phyloP scores from a whole-genome alignment of 768 basidiomycete species.

The Agrocybe praecox region DNA sequence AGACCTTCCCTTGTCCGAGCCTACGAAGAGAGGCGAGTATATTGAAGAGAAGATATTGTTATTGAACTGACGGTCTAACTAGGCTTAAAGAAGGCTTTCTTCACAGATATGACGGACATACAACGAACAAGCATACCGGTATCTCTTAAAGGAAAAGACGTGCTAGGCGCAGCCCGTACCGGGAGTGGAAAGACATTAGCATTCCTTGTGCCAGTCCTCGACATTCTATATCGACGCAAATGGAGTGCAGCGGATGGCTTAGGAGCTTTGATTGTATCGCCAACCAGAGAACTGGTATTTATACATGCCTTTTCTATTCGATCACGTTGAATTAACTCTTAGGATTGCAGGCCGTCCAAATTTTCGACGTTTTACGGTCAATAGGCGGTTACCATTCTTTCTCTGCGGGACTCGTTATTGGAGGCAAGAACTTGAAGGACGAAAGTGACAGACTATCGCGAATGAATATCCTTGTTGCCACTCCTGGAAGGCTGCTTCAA shows the following conservation, averaged over 20 bases:
- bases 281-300: constrained; percentile 88
- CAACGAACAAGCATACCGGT: constrained; percentile 91
- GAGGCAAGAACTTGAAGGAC: constrained; percentile 93
- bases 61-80: background rate
- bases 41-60: background rate
- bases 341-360: constrained; percentile 83
- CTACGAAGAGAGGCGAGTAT: constrained; percentile 68
- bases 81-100: constrained; percentile 65
- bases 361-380: constrained; percentile 93
- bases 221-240: constrained; percentile 85
- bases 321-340: background rate
- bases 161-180: constrained; percentile 93
- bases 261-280: constrained; percentile 92
- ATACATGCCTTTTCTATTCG: background rate
- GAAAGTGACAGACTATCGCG: constrained; percentile 85
- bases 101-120: constrained; percentile 88
- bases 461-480: constrained; percentile 99
- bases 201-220: constrained; percentile 91
- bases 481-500: constrained; percentile 91
- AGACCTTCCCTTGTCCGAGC: constrained; percentile 77
- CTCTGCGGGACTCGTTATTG: constrained; percentile 94
- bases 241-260: constrained; percentile 94
- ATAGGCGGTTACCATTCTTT: constrained; percentile 91
- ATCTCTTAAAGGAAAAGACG: constrained; percentile 92
- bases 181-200: constrained; percentile 97